These are phyloP conservation scores for Pseudopyrenochaeta lycopersici DNA, from an alignment of 2,329 filamentous ascomycete species.

Conservation along the genomic window DNA sequence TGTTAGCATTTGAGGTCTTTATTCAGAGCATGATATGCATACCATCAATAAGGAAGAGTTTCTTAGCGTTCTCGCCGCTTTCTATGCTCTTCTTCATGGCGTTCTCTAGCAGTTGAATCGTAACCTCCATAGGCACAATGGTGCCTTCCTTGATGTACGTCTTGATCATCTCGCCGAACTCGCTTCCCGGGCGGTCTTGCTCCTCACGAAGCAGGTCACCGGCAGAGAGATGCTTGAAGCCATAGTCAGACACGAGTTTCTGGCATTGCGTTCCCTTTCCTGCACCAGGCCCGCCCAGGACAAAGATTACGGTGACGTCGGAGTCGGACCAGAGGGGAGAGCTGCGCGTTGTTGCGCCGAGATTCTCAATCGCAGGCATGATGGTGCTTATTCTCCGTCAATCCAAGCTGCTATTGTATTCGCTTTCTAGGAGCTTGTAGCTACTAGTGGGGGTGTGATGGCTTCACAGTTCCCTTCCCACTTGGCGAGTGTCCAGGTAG, in stretches of 20 bases:
- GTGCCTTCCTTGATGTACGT: constrained; percentile 91
- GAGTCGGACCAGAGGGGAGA: constrained; percentile 76
- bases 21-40: constrained; percentile 7
- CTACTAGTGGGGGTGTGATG: constrained; percentile 36
- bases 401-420: not conserved
- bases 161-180: constrained; percentile 93
- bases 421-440: not conserved
- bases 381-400: constrained; percentile 5
- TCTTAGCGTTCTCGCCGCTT: constrained; percentile 59
- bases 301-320: constrained; percentile 91
- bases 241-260: constrained; percentile 85
- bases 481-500: constrained; percentile 44
- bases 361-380: constrained; percentile 52
- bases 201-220: constrained; percentile 94
- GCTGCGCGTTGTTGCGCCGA: constrained; percentile 56
- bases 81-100: constrained; percentile 80
- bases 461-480: constrained; percentile 28
- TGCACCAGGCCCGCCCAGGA: constrained; percentile 93
- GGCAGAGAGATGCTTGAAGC: constrained; percentile 91
- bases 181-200: constrained; percentile 82
- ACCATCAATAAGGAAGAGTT: constrained; percentile 78
- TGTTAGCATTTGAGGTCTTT: not conserved
- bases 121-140: constrained; percentile 99
- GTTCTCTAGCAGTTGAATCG: constrained; percentile 90
- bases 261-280: constrained; percentile 97